Evolutionary conservation across 2,329 filamentous ascomycete species (phyloP).

Genomic region (Samsoniella hepiali): DNA sequence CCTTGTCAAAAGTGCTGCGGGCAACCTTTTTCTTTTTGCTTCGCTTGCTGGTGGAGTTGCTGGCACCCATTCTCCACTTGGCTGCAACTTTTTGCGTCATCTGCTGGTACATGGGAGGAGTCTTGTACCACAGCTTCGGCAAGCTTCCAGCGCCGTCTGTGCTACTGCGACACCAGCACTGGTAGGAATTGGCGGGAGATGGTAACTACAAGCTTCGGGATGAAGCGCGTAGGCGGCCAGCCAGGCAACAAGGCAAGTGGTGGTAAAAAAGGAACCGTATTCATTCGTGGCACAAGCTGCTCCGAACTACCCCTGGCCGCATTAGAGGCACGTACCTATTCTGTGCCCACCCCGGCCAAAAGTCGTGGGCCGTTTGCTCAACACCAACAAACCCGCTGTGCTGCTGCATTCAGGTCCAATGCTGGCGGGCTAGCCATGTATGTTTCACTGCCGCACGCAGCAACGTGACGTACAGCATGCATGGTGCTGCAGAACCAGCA

Average conservation of each 20-base stretch:
- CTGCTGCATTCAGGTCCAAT: constrained; percentile 6
- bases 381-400: not conserved
- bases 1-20: too few species aligned
- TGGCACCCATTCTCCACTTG: constrained; percentile 4
- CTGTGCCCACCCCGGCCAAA: not conserved
- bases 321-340: not conserved
- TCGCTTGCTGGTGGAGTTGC: not conserved
- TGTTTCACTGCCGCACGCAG: not conserved
- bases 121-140: not conserved
- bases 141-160: not conserved
- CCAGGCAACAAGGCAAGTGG: not conserved
- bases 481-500: not conserved
- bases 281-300: not conserved
- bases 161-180: not conserved
- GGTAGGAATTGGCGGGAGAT: not conserved
- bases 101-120: not conserved
- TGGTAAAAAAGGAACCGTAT: not conserved
- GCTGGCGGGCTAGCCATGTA: not conserved
- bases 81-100: constrained; percentile 14
- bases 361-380: not conserved
- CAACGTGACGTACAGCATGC: not conserved
- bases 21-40: not conserved
- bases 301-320: not conserved
- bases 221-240: not conserved
- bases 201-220: not conserved